Evolutionary conservation across 2,329 filamentous ascomycete genomes (phyloP).

Genomic region (Cryphonectria nitschkei): DNA sequence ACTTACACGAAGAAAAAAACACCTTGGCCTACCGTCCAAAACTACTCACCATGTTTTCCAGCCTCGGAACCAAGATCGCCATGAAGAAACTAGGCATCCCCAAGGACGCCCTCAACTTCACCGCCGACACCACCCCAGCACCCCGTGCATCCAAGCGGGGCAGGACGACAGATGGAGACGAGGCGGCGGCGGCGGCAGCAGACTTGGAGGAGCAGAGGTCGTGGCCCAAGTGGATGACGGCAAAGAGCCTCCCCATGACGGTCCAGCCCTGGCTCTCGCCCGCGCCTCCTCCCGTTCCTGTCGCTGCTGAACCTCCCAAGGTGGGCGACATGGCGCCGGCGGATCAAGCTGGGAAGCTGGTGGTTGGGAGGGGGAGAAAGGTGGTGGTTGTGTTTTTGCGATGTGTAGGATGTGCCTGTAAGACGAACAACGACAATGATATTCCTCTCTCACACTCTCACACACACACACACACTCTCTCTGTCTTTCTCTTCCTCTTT

Average conservation of each 20-base stretch:
- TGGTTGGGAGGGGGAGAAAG: slow-evolving; percentile 42
- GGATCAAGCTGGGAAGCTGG: slow-evolving; percentile 50
- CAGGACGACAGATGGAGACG: slow-evolving; percentile 26
- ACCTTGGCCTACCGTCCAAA: no score
- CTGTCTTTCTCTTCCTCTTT: background rate
- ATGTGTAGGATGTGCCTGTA: slow-evolving; percentile 61
- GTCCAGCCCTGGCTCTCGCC: slow-evolving; percentile 59
- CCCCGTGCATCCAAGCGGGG: background rate
- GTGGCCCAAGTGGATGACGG: slow-evolving; percentile 54
- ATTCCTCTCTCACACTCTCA: background rate
- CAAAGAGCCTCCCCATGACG: slow-evolving; percentile 54
- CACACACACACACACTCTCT: no score
- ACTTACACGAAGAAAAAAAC: background rate
- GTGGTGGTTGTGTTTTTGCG: slow-evolving; percentile 56
- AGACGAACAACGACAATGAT: slow-evolving; percentile 31
- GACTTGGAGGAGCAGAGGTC: background rate
- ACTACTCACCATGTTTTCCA: slow-evolving; percentile 53
- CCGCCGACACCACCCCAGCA: slow-evolving; percentile 32
- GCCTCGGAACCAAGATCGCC: slow-evolving; percentile 60
- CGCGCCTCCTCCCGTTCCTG: slow-evolving; percentile 52
- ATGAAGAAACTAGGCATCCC: slow-evolving; percentile 60
- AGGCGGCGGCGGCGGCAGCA: background rate
- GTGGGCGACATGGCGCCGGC: slow-evolving; percentile 53
- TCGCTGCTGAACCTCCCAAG: slow-evolving; percentile 48
- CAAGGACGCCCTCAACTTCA: slow-evolving; percentile 52